Evolutionary conservation across 73 alveolate species (phyloP).

Genomic region (Breviolum minutum): DNA sequence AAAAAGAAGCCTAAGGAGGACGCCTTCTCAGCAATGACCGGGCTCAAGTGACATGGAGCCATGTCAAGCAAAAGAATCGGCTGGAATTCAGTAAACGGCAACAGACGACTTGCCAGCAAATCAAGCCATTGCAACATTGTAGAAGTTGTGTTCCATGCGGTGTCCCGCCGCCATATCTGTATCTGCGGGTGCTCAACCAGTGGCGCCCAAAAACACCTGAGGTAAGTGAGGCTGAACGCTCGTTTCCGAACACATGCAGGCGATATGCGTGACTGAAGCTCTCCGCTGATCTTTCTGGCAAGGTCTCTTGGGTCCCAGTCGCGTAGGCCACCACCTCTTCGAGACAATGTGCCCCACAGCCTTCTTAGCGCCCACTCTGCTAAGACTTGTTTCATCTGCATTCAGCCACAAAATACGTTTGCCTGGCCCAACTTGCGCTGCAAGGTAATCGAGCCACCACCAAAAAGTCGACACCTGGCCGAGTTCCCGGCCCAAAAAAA

Average conservation of each 20-base stretch:
- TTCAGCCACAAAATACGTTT: too few species aligned
- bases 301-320: constrained; percentile 11
- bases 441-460: constrained; percentile 1
- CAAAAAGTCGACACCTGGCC: constrained; percentile 1
- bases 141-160: background rate
- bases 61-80: background rate
- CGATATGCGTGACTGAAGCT: constrained; percentile 11
- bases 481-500: too few species aligned
- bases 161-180: background rate
- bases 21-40: background rate
- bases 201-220: background rate
- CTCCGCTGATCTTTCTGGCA: background rate
- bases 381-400: too few species aligned
- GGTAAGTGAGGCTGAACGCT: background rate
- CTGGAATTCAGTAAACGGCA: background rate
- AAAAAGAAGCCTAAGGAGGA: background rate
- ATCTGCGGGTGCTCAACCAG: background rate
- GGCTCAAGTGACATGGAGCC: background rate
- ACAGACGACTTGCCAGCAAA: background rate
- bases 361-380: too few species aligned
- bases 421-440: too few species aligned
- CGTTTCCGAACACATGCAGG: background rate
- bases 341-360: too few species aligned
- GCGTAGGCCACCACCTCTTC: too few species aligned
- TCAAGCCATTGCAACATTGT: background rate